These are phyloP conservation scores for Apium graveolens DNA, from an alignment of 129 eudicot genomes.

Conservation along the genomic window DNA sequence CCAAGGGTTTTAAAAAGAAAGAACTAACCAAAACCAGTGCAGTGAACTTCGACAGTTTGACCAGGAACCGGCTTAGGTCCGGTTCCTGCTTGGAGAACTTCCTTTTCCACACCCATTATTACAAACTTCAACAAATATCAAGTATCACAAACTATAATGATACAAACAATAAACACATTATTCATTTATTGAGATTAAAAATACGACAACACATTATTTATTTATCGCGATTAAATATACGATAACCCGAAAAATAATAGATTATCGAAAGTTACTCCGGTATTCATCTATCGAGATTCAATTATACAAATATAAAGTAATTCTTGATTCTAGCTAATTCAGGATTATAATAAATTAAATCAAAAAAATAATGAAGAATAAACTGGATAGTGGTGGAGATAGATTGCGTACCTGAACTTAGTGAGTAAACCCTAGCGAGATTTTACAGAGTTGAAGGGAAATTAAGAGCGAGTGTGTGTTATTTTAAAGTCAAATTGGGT, in stretches of 20 bases:
- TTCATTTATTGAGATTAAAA: neutral
- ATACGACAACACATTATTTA: too few relatives aligned
- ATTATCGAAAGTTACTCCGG: too few relatives aligned
- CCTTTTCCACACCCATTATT: conserved; percentile 84
- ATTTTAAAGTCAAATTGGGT: neutral
- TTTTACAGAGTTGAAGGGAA: neutral
- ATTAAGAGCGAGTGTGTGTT: neutral
- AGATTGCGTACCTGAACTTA: neutral
- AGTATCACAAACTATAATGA: neutral
- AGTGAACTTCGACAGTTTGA: conserved; percentile 90
- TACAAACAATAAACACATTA: too few relatives aligned
- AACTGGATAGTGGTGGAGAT: neutral
- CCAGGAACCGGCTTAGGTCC: conserved; percentile 83
- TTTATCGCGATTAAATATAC: neutral
- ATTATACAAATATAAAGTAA: too few relatives aligned
- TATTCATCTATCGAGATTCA: too few relatives aligned
- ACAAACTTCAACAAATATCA: neutral
- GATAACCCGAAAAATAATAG: too few relatives aligned
- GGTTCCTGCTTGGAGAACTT: conserved; percentile 53
- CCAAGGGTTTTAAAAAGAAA: conserved; percentile 17
- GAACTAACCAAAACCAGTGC: conserved; percentile 74
- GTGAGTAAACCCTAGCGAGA: neutral
- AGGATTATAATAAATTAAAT: neutral
- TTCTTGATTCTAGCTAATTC: too few relatives aligned
- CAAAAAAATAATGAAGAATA: too few relatives aligned